These are phyloP conservation scores for Capronia coronata DNA, from an alignment of 2,329 filamentous ascomycete genomes.

Conservation along the genomic window DNA sequence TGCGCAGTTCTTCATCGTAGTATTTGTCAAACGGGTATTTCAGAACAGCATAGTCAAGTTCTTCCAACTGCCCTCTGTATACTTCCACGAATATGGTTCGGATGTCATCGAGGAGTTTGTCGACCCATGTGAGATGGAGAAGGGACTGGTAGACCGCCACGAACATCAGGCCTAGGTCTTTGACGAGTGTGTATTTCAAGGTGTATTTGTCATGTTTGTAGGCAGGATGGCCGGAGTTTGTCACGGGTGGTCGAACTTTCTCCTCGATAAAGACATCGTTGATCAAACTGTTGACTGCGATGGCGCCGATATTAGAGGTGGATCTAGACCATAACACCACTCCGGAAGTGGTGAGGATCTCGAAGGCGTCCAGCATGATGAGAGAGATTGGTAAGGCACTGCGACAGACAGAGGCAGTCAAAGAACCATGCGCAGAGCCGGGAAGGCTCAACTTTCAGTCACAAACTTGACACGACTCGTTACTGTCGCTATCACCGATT, in stretches of 20 bases:
- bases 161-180: conserved; percentile 91
- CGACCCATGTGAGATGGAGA: conserved; percentile 91
- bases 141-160: conserved; percentile 96
- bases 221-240: conserved; percentile 60
- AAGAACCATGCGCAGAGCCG: not conserved
- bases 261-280: conserved; percentile 97
- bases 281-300: conserved; percentile 89
- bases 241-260: conserved; percentile 56
- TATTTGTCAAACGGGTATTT: conserved; percentile 86
- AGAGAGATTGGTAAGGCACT: not conserved
- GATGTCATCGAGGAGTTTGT: conserved; percentile 92
- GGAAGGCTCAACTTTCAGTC: not conserved
- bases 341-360: conserved; percentile 90
- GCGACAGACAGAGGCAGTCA: not conserved
- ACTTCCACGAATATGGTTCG: conserved; percentile 84
- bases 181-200: conserved; percentile 84
- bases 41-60: conserved; percentile 68
- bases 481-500: too few relatives aligned
- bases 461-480: not conserved
- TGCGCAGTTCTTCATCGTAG: conserved; percentile 85
- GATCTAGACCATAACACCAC: conserved; percentile 94
- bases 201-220: conserved; percentile 93
- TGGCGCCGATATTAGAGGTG: conserved; percentile 70
- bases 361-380: conserved; percentile 88
- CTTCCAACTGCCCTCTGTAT: conserved; percentile 80